Base-by-base conservation (phyloP, 1,139 yeast species). In the Pichia sp. region DNA sequence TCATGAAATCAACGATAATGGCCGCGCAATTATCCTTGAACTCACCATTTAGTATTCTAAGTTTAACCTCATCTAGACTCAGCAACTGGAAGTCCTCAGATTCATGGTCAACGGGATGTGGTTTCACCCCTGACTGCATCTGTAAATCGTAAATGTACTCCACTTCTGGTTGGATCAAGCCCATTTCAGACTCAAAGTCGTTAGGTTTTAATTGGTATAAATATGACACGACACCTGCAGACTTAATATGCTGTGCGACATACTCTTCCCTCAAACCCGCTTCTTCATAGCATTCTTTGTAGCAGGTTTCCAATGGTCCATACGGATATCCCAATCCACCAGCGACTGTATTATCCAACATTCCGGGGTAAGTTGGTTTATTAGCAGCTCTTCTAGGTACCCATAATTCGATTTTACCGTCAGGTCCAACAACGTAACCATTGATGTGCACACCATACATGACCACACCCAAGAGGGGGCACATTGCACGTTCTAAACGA, bases 1-100 rank as follows among this genome's bases (percentile, higher is more conserved):
- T 70, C 44, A 91, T 64, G 50, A 91, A 91, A 51, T 91, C 97
- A 18, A 87, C 65, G 27, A 83, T 67, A 3, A 88, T 79, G 33
- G 82, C 59, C 0, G 81, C 94, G 59, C 96, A 83, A 50, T 91
- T 91, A 29, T 95, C 95, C 58, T 91, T 91, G 63, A 91, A 91
- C 46, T 77, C 73, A 1, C 74, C 76, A 0, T 56, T 54, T 8
- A 53, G 51, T 20, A 88, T 51, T 17, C 71, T 66, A 19, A 52
- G 45, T 24, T 69, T 45, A 1, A 85, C 72, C 44, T 83, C 78
- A 9, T 69, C 74, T 1, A 83, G 56, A 5, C 66, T 58, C 76
- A 84, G 64, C 32, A 88, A 62, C 40, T 60, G 53, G 55, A 88
- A 91, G 41, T 74, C 75, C 41, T 78, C 81, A 0, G 87, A 93